Conservation (phyloP, 2,329 filamentous ascomycete species). For the Phaeosphaeriaceae sp. region DNA sequence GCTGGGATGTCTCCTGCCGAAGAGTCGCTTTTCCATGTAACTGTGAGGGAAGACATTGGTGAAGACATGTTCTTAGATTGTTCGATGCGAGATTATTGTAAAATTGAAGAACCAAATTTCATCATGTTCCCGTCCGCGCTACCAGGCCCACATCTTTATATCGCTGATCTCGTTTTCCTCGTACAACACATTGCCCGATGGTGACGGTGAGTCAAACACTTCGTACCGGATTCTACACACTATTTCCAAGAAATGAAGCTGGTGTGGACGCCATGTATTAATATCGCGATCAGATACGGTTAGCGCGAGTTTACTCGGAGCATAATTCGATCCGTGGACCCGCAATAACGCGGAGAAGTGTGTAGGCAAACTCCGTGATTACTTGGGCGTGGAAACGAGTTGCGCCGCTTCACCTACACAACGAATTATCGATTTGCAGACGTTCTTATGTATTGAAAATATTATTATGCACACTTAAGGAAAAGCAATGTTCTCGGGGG, state of each 20-base stretch:
- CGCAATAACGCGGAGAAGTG: not conserved
- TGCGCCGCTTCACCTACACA: not conserved
- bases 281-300: not conserved
- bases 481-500: not conserved
- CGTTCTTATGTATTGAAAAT: not conserved
- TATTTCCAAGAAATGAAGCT: not conserved
- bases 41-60: not conserved
- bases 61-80: not conserved
- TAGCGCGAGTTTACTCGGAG: not conserved
- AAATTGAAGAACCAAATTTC: no score
- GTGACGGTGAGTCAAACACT: not conserved
- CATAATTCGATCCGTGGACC: not conserved
- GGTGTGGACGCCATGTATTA: not conserved
- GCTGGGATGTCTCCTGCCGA: slow-evolving; percentile 8
- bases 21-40: slow-evolving; percentile 5
- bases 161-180: not conserved
- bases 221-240: not conserved
- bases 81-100: not conserved
- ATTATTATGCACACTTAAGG: not conserved
- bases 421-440: not conserved
- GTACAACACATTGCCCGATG: not conserved
- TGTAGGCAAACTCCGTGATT: not conserved
- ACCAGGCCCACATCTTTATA: not conserved
- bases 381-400: not conserved
- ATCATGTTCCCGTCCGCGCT: no score